Conservation (phyloP, 768 basidiomycete species). For the Mycena galericulata region DNA sequence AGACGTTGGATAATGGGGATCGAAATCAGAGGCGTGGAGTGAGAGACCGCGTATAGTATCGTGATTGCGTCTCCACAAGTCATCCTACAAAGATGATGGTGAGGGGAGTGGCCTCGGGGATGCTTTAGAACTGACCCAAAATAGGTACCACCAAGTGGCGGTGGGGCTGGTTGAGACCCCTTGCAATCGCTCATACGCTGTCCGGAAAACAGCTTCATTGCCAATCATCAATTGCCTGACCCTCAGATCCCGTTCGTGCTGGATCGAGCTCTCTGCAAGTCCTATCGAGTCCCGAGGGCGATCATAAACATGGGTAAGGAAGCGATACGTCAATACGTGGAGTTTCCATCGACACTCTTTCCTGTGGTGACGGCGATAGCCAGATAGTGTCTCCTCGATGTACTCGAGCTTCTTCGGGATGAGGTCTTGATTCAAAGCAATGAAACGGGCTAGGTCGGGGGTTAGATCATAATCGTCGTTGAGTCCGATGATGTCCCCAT, state of each 20-base stretch:
- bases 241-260: constrained; percentile 65
- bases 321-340: constrained; percentile 68
- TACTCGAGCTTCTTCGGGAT: constrained; percentile 56
- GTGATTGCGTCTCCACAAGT: constrained; percentile 79
- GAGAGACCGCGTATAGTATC: constrained; percentile 64
- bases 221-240: constrained; percentile 63
- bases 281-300: constrained; percentile 59
- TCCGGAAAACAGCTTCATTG: constrained; percentile 58
- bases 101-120: constrained; percentile 4
- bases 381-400: constrained; percentile 60
- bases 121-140: constrained; percentile 67
- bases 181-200: constrained; percentile 65
- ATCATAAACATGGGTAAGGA: constrained; percentile 71
- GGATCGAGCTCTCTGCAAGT: constrained; percentile 58
- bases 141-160: constrained; percentile 82
- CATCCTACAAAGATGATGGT: constrained; percentile 61
- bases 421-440: constrained; percentile 65
- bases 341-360: constrained; percentile 65
- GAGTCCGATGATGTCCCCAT: constrained; percentile 69
- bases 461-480: constrained; percentile 76
- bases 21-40: constrained; percentile 69
- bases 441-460: constrained; percentile 69
- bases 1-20: constrained; percentile 77
- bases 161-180: constrained; percentile 62
- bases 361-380: constrained; percentile 64